A percentile compares a stretch with the other conserved stretches of the same genome.
Evolutionary conservation across 2,329 filamentous ascomycete species (phyloP).

Genomic region (Stagonosporopsis rhizophila): DNA sequence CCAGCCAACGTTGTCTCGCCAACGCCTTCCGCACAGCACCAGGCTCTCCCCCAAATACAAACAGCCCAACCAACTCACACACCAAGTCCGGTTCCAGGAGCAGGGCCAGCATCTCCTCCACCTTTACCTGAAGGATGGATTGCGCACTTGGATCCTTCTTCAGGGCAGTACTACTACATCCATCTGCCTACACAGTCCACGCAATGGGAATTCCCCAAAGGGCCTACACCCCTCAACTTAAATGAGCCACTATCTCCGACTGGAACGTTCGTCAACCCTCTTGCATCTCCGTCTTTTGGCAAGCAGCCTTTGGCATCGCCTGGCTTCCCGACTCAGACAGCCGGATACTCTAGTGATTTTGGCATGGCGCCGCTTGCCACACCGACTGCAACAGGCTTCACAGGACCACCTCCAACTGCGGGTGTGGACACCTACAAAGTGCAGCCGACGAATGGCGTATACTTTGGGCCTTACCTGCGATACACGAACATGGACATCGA

Average conservation of each 20-base stretch:
- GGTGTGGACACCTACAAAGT: constrained; percentile 96
- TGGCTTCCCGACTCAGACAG: constrained; percentile 81
- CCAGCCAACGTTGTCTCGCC: constrained; percentile 37
- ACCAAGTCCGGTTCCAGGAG: constrained; percentile 63
- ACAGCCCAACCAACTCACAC: constrained; percentile 38
- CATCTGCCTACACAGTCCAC: constrained; percentile 94
- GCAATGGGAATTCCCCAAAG: constrained; percentile 99
- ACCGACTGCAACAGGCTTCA: constrained; percentile 81
- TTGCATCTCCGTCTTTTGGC: constrained; percentile 59
- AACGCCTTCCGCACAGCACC: constrained; percentile 36
- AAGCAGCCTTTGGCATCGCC: constrained; percentile 75
- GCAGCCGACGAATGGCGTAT: constrained; percentile 91
- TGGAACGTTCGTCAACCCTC: constrained; percentile 57
- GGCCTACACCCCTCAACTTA: constrained; percentile 85
- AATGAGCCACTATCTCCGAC: constrained; percentile 87
- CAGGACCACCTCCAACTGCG: constrained; percentile 83
- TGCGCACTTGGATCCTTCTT: constrained; percentile 91
- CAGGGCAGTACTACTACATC: constrained; percentile 98
- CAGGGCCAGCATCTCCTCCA: constrained; percentile 81
- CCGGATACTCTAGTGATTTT: constrained; percentile 85
- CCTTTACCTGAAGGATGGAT: constrained; percentile 98
- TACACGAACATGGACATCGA: constrained; percentile 98
- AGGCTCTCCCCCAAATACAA: constrained; percentile 35
- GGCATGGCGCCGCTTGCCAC: constrained; percentile 77
- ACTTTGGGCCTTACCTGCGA: constrained; percentile 94